Base-by-base conservation (phyloP, 192 early-diverging fungal species). In the Umbelopsis isabellina region DNA sequence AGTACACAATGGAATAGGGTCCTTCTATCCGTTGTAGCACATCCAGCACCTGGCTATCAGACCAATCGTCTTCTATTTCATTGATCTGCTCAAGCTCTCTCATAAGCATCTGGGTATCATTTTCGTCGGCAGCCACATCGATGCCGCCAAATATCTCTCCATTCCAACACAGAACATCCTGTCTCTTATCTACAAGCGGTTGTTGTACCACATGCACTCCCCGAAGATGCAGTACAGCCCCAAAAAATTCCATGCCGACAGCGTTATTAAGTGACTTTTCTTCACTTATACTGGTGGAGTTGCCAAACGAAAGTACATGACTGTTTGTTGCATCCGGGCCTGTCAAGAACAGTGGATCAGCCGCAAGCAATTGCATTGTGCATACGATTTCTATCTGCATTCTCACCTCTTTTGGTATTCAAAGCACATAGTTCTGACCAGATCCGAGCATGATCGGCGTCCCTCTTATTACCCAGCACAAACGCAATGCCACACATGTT, bases 131-230 rank as follows among this genome's bases (percentile, higher is more conserved):
- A 41, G 45, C 48, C 12, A 83, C 82, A 27, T 86, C 73, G 3
- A 93, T 75, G 1, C 93, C 94, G 48, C 81, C 86, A 83, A 95
- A 98, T 23, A 97, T 85, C 73, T 98, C 96, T 25, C 96, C 96
- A 77, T 98, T 98, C 92, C 91, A 94, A 75, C 87, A 81, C 18
- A 92, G 75, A 18, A 91, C 67, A 51, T 91, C 82, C 21, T 81
- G 77, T 16, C 76, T 66, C 7, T 46, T n/a, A 49, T 80, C 76
- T 23, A 83, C 68, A 23, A 88, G 74, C 0, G 92, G 92, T 70
- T 94, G 92, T 4, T 74, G 71, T 27, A 83, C 79, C 0, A 86
- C 73, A 16, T 72, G 41, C 23, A 78, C 67, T 15, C 92, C 92
- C 22, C 92, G 86, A 21, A 94, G 79, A 76, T 94, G 91, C 46